These are phyloP conservation scores for Artemisia tridentata DNA, from an alignment of 129 eudicot species.

Conservation along the genomic window DNA sequence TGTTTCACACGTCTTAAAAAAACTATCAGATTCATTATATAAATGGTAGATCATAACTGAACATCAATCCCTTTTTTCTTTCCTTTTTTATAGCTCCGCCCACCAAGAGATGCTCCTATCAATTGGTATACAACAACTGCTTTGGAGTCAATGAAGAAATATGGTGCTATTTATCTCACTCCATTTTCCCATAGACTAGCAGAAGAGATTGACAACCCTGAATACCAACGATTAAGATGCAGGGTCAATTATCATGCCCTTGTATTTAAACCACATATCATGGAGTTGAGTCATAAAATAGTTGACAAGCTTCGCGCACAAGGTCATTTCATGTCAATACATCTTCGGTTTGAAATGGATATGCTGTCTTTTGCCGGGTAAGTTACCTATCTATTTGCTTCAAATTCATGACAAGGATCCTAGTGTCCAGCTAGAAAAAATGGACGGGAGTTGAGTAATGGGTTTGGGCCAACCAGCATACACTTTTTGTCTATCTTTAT, in stretches of 20 bases:
- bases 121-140: constrained; percentile 82
- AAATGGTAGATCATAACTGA: background rate
- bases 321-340: constrained; percentile 96
- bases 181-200: constrained; percentile 98
- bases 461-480: too few species aligned
- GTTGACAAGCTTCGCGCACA: constrained; percentile 70
- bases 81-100: constrained; percentile 54
- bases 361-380: constrained; percentile 99
- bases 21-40: background rate
- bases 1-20: constrained; percentile 8
- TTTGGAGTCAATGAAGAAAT: constrained; percentile 84
- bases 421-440: background rate
- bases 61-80: constrained; percentile 1
- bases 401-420: constrained; percentile 1
- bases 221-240: constrained; percentile 92
- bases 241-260: constrained; percentile 97
- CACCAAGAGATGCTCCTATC: constrained; percentile 94
- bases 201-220: constrained; percentile 89
- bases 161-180: constrained; percentile 88
- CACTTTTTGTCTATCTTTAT: too few species aligned
- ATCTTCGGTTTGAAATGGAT: constrained; percentile 99
- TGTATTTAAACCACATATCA: constrained; percentile 76
- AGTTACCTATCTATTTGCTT: constrained; percentile 23
- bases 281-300: constrained; percentile 77
- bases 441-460: too few species aligned